Evolutionary conservation across 2,329 filamentous ascomycete species (phyloP), one percentile per base, ranked within the genome.

Genomic region (Xylariales sp.): DNA sequence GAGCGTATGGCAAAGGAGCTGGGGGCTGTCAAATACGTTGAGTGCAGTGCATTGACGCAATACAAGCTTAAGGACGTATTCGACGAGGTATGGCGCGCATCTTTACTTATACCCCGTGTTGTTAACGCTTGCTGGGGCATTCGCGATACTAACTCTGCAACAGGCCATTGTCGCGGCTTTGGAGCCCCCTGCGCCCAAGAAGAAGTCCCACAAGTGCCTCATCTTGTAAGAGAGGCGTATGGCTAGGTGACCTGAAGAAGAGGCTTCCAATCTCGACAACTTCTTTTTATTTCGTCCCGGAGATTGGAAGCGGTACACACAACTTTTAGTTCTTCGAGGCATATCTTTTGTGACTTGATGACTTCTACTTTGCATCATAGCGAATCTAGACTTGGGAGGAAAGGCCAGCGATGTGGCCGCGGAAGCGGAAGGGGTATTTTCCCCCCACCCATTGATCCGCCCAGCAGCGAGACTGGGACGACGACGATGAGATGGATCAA

Each of bases 51-150:
- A 41, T 70, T 98, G 63, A 97, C 93, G 46, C 93, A 98, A 72
- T 96, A 90, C 71, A 96, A 96, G 70, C 71, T 98, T 50, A 98
- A 98, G 76, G 93, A 97, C 60, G 93, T 98, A 14, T 98, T 98
- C 66, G 93, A 98, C 57, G 93, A 97, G 85, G 90, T 95, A 76
- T 53, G 77, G 59, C 7, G 34, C 34, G 5, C 17, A 34, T 17
- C 29, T 2, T 28, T 33, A 20, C 25, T 20, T 16, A 29, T 7
- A 15, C 11, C 33, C 25, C 5, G 17, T 15, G 23, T 16, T 15
- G 10, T 15, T 5, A 24, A 19, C 8, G 18, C 14, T 33, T 19
- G 18, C 20, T 20, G 29, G 19, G 13, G 12, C 12, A n/a, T 12
- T 25, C 11, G 15, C 23, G 17, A 25, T 38, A 14, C 37, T 46